Conservation (phyloP, 2,329 filamentous ascomycete genomes). For the Colletotrichum scovillei region DNA sequence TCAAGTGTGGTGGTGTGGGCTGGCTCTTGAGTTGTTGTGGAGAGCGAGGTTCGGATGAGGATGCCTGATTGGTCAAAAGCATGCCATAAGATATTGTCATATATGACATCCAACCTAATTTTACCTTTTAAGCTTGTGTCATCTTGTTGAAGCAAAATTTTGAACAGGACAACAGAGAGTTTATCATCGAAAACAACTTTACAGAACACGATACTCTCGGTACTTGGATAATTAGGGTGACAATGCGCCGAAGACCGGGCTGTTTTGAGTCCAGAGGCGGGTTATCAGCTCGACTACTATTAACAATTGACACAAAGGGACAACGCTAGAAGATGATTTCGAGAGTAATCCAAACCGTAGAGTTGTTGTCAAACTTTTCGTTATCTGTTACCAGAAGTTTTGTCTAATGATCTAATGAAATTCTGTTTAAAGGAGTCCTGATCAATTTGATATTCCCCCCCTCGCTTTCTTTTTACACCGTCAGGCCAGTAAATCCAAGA, state of each 20-base stretch:
- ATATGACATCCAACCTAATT: not conserved
- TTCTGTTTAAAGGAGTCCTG: not conserved
- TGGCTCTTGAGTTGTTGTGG: conserved; percentile 6
- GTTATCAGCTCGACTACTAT: too few relatives aligned
- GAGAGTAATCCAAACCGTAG: too few relatives aligned
- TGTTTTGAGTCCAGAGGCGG: too few relatives aligned
- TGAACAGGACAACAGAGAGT: not conserved
- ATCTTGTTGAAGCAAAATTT: not conserved
- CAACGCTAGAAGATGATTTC: too few relatives aligned
- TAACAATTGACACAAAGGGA: too few relatives aligned
- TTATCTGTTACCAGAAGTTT: too few relatives aligned
- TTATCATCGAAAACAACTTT: too few relatives aligned
- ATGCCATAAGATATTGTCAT: not conserved
- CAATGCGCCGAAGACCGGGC: too few relatives aligned
- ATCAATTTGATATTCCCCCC: conserved; percentile 6
- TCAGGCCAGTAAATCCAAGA: not conserved
- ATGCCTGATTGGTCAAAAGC: not conserved
- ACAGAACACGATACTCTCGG: too few relatives aligned
- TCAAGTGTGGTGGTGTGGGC: not conserved
- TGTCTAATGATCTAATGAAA: too few relatives aligned
- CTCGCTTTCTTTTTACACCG: not conserved
- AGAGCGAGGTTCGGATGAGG: not conserved
- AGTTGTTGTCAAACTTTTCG: too few relatives aligned
- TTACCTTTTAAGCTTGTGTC: not conserved
- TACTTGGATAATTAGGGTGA: too few relatives aligned